These are phyloP conservation scores for Lantana camara DNA, from an alignment of 257 asterid genomes.

Conservation along the genomic window DNA sequence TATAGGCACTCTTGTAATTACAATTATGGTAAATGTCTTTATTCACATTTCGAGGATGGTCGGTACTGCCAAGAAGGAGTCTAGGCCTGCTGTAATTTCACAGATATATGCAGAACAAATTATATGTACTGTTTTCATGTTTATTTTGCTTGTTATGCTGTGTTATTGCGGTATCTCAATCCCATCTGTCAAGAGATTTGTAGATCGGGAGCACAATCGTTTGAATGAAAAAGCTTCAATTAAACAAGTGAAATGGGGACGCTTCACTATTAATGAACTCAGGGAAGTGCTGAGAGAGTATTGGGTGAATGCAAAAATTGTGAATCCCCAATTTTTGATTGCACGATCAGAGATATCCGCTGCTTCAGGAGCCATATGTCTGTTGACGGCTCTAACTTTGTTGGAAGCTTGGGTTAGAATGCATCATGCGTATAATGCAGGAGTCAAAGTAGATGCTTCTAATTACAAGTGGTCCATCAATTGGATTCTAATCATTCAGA, in stretches of 20 bases:
- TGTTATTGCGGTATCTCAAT: constrained; percentile 2
- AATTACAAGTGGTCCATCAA: constrained; percentile 24
- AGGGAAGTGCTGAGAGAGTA: background rate
- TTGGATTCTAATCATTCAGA: constrained; percentile 37
- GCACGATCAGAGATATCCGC: constrained; percentile 32
- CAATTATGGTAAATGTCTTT: no score
- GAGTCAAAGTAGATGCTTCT: no score
- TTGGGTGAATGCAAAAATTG: constrained; percentile 24
- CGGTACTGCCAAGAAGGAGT: no score
- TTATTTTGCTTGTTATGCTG: constrained; percentile 15
- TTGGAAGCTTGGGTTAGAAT: background rate
- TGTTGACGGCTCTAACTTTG: background rate
- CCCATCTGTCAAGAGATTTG: no score
- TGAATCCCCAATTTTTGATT: constrained; percentile 38
- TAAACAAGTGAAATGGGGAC: background rate
- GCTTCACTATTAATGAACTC: background rate
- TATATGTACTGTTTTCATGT: background rate
- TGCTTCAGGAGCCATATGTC: constrained; percentile 9
- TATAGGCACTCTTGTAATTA: no score
- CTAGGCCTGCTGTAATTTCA: no score
- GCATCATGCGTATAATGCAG: background rate
- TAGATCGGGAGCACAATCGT: no score
- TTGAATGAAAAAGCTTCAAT: background rate
- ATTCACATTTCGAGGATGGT: no score
- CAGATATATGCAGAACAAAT: no score